A percentile compares a stretch with the other conserved stretches of the same genome.
These are phyloP conservation scores for Eucalyptus polyanthemos DNA, from an alignment of 345 rosid genomes.

Conservation along the genomic window DNA sequence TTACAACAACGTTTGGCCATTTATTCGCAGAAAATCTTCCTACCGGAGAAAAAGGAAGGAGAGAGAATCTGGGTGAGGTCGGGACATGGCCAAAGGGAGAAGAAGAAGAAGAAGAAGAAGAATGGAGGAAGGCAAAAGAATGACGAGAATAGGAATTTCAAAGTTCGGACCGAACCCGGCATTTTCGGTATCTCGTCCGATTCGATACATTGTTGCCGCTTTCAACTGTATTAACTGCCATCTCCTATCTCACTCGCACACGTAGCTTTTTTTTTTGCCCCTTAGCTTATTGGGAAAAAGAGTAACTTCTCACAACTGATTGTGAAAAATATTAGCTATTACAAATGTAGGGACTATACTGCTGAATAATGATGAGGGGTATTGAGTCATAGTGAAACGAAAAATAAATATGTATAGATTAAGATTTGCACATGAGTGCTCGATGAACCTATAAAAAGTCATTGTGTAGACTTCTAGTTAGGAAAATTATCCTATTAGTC, in stretches of 20 bases:
- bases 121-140: not conserved
- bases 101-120: not conserved
- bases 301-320: not conserved
- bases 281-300: not conserved
- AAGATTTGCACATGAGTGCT: too few relatives aligned
- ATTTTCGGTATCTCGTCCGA: not conserved
- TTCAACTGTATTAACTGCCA: not conserved
- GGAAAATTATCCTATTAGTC: not conserved
- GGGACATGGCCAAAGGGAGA: not conserved
- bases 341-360: not conserved
- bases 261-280: not conserved
- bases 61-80: not conserved
- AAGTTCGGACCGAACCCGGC: not conserved
- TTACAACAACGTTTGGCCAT: not conserved
- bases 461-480: accelerated
- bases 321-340: not conserved
- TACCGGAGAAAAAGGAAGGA: not conserved
- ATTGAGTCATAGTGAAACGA: not conserved
- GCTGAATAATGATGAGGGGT: not conserved
- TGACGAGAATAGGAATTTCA: not conserved
- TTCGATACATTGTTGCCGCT: not conserved
- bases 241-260: not conserved
- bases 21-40: not conserved
- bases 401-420: too few relatives aligned
- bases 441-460: too few relatives aligned